Conservation (phyloP, 2,329 filamentous ascomycete genomes). For the Hypoxylon sp. region DNA sequence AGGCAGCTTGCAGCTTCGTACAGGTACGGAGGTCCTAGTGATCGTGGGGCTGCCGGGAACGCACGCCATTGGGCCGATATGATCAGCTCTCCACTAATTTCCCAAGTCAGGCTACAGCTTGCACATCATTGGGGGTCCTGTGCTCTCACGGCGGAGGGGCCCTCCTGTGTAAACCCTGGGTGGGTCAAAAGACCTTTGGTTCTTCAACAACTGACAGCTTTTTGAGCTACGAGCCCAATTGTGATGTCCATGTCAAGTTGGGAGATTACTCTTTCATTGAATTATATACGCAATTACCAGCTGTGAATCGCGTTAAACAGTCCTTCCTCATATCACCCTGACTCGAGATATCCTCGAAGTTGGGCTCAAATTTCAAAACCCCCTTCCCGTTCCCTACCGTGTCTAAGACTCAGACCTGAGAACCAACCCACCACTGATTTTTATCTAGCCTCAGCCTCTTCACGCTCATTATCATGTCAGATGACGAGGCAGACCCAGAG, state of each 20-base stretch:
- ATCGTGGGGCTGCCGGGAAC: slow-evolving; percentile 38
- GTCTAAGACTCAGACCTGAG: slow-evolving; percentile 17
- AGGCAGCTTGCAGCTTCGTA: slow-evolving; percentile 21
- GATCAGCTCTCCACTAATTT: slow-evolving; percentile 23
- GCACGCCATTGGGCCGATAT: slow-evolving; percentile 42
- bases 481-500: slow-evolving; percentile 91
- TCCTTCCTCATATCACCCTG: background rate
- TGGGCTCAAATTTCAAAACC: slow-evolving; percentile 32
- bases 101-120: slow-evolving; percentile 30
- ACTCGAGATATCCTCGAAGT: slow-evolving; percentile 12
- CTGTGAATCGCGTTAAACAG: background rate
- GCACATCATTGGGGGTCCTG: slow-evolving; percentile 42
- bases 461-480: slow-evolving; percentile 73
- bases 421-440: slow-evolving; percentile 13
- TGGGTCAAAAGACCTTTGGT: background rate
- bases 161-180: background rate
- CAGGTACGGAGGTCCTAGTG: slow-evolving; percentile 3
- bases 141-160: slow-evolving; percentile 19
- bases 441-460: slow-evolving; percentile 2
- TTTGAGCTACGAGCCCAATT: background rate
- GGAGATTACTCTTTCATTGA: slow-evolving; percentile 6
- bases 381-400: slow-evolving; percentile 17
- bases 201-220: slow-evolving; percentile 2
- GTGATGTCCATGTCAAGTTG: background rate
- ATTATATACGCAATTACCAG: slow-evolving; percentile 6